A percentile compares a stretch with the other conserved stretches of the same genome.
phyloP scores from a whole-genome alignment of 306 rosid species.

The Vigna nakashimae region DNA sequence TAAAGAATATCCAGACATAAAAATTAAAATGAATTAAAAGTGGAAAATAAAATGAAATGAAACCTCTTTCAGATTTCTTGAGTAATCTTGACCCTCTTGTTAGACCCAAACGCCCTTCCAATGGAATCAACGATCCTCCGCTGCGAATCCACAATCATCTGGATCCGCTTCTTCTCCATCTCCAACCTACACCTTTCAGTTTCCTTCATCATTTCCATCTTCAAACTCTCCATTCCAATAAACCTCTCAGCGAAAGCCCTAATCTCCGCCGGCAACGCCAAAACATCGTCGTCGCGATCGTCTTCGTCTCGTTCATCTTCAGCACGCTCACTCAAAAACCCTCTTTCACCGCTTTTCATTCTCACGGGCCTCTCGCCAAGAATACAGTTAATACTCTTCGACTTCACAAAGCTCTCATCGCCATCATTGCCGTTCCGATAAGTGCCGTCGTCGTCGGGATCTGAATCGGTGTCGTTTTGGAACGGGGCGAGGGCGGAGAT shows the following conservation, averaged over 20 bases:
- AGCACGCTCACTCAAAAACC: slow-evolving; percentile 26
- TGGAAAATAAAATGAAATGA: neutral
- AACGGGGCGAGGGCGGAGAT: slow-evolving; percentile 57
- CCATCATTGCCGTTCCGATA: slow-evolving; percentile 26
- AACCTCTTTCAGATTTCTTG: slow-evolving; percentile 40
- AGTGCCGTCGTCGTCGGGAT: neutral
- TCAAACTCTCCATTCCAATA: slow-evolving; percentile 75
- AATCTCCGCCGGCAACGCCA: slow-evolving; percentile 66
- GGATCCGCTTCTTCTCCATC: slow-evolving; percentile 79
- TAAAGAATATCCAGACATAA: neutral
- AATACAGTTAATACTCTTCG: slow-evolving; percentile 58
- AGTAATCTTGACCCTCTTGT: slow-evolving; percentile 51
- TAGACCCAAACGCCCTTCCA: slow-evolving; percentile 61
- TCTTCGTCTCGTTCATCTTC: neutral
- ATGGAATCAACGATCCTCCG: slow-evolving; percentile 77
- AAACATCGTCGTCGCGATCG: slow-evolving; percentile 6
- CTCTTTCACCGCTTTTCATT: slow-evolving; percentile 29
- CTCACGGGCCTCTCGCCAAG: slow-evolving; percentile 44
- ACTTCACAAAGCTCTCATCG: slow-evolving; percentile 31
- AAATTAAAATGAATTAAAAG: neutral
- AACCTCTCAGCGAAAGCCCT: slow-evolving; percentile 64
- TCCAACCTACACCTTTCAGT: slow-evolving; percentile 74
- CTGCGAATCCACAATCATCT: slow-evolving; percentile 73
- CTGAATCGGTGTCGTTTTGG: neutral
- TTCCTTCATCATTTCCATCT: slow-evolving; percentile 84